Base-by-base conservation (phyloP, 345 rosid species). In the Ceriops tagal region DNA sequence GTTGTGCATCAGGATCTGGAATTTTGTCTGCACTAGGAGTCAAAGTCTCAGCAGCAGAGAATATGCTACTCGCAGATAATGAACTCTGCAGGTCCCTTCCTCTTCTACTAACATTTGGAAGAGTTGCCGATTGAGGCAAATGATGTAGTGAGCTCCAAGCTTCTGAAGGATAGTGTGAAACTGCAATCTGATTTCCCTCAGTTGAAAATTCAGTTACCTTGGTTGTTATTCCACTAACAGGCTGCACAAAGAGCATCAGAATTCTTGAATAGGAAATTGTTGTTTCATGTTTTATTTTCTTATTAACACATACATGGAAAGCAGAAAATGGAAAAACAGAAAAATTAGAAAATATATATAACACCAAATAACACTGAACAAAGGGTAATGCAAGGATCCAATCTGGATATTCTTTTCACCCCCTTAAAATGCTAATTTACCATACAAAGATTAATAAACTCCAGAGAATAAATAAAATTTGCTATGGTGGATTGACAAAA, bases 41-140 rank as follows among this genome's bases (percentile, higher is more conserved):
- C 80, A 65, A 67, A 66, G 72, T 77, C 66, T 82, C 92, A 59
- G 79, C 76, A 61, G 83, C 61, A 66, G 87, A 77, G 58, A 78
- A 64, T 65, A 79, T n/a, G 60, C 79, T 83, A 73, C 77, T 66
- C 55, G 83, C 79, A 20, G 90, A 62, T 78, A 81, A 75, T 52
- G 88, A 70, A 10, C 61, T 74, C 72, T 68, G 82, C 26, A 85
- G 77, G 55, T 90, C 84, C 58, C 77, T 75, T 69, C 77, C 83
- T 78, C 83, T 77, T 77, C 80, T 81, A 70, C 80, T 78, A 24
- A 76, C 71, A 75, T 68, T 83, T 71, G 67, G 63, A 53, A 60
- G 79, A 66, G 69, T 78, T 32, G 89, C 78, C 65, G 85, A 71
- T 76, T 75, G 88, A 51, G 85, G 62, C 20, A 71, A 73, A 71